phyloP scores from a whole-genome alignment of 2,329 filamentous ascomycete genomes.

The Aspergillus japonicus region DNA sequence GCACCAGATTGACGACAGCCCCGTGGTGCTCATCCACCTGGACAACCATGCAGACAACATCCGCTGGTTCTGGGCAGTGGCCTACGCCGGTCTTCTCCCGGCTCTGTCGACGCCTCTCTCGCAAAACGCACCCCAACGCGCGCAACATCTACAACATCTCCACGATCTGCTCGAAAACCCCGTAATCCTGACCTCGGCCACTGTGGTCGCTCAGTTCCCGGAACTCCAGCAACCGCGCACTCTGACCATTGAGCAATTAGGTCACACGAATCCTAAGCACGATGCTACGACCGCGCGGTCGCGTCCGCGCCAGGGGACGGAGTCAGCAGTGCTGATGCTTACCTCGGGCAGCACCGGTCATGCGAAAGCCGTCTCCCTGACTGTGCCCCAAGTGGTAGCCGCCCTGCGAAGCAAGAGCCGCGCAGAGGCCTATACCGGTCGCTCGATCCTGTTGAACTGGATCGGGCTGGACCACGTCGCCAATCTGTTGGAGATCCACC shows the following conservation, averaged over 20 bases:
- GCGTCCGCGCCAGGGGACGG: neutral
- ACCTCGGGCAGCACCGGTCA: slow-evolving; percentile 55
- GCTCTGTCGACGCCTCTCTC: slow-evolving; percentile 3
- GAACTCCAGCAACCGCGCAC: neutral
- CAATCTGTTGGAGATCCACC: slow-evolving; percentile 52
- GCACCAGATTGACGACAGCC: neutral
- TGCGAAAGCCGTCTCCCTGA: slow-evolving; percentile 51
- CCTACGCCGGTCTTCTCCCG: neutral
- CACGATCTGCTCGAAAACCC: neutral
- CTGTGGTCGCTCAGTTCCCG: neutral
- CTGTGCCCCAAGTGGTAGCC: slow-evolving; percentile 45
- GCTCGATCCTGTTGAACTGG: slow-evolving; percentile 49
- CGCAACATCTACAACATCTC: slow-evolving; percentile 6
- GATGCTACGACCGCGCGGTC: neutral
- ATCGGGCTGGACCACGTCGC: slow-evolving; percentile 57
- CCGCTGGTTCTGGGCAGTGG: slow-evolving; percentile 2
- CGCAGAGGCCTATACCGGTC: slow-evolving; percentile 21
- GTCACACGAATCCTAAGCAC: neutral
- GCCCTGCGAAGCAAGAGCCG: slow-evolving; percentile 42
- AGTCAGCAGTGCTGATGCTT: slow-evolving; percentile 48
- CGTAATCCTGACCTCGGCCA: neutral
- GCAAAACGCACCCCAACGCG: neutral
- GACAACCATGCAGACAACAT: neutral
- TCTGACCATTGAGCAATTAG: neutral
- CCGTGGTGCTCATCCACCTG: neutral